These are phyloP conservation scores for Penicillium sp. DNA, from an alignment of 2,329 filamentous ascomycete species.

Conservation along the genomic window DNA sequence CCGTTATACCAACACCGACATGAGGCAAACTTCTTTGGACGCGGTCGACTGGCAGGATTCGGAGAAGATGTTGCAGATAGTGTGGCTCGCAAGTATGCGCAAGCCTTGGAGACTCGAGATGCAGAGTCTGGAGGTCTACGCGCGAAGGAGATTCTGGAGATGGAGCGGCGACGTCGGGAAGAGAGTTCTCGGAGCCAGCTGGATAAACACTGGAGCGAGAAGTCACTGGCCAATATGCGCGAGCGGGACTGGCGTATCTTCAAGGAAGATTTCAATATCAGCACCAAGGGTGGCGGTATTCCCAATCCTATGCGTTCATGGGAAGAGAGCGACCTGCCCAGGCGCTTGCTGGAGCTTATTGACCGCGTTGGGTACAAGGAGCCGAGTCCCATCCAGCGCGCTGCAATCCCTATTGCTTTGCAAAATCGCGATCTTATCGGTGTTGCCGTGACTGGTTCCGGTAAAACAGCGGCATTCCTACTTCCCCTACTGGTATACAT, in stretches of 20 bases:
- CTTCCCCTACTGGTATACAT: conserved; percentile 94
- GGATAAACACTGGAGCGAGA: conserved; percentile 95
- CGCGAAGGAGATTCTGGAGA: conserved; percentile 77
- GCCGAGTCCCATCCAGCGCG: conserved; percentile 86
- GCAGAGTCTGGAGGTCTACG: conserved; percentile 71
- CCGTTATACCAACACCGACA: conserved; percentile 70
- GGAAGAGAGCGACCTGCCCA: conserved; percentile 78
- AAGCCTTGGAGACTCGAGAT: conserved; percentile 72
- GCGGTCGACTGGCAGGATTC: conserved; percentile 66
- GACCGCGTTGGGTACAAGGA: conserved; percentile 85
- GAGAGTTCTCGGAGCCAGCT: conserved; percentile 69
- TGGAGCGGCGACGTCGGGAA: conserved; percentile 75
- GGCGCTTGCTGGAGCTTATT: conserved; percentile 75
- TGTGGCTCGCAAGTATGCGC: conserved; percentile 57
- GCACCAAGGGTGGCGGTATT: conserved; percentile 85
- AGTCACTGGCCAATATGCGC: conserved; percentile 87
- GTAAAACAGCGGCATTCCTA: conserved; percentile 95
- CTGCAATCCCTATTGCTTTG: conserved; percentile 90
- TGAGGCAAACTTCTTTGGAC: conserved; percentile 67
- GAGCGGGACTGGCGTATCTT: conserved; percentile 99
- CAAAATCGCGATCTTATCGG: conserved; percentile 95
- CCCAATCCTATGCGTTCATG: conserved; percentile 96
- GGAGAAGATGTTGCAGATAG: conserved; percentile 56
- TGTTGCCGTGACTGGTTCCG: conserved; percentile 95
- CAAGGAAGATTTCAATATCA: conserved; percentile 98